A percentile compares a stretch with the other conserved stretches of the same genome.
Evolutionary conservation across 2,329 filamentous ascomycete genomes (phyloP).

Genomic region (Hirsutella rhossiliensis): DNA sequence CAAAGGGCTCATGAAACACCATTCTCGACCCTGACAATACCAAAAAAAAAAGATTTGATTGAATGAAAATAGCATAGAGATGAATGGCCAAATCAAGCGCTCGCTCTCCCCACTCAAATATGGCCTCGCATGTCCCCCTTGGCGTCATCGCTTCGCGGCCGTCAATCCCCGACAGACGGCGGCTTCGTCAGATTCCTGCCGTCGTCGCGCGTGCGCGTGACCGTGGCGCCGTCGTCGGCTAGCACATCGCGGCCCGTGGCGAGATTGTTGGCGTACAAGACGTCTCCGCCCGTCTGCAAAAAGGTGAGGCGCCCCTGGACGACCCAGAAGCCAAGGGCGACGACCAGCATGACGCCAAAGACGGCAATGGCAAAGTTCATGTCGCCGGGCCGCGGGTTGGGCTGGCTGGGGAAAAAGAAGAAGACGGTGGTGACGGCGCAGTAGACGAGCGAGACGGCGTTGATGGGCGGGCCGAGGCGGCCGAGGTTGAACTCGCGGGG

Average conservation of each 20-base stretch:
- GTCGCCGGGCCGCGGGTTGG: constrained; percentile 31
- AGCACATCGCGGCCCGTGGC: background rate
- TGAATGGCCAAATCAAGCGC: no score
- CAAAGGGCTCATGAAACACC: no score
- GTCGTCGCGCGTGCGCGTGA: no score
- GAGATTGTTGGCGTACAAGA: constrained; percentile 6
- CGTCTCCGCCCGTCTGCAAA: constrained; percentile 9
- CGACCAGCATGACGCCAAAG: constrained; percentile 40
- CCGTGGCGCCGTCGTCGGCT: no score
- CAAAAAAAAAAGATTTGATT: no score
- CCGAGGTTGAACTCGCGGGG: constrained; percentile 33
- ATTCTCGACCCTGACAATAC: no score
- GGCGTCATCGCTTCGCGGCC: no score
- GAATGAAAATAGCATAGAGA: no score
- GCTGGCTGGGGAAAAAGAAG: constrained; percentile 38
- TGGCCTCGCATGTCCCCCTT: no score
- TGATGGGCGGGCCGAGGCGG: constrained; percentile 27
- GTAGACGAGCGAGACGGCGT: constrained; percentile 38
- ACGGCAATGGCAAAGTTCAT: constrained; percentile 48
- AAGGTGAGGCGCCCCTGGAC: constrained; percentile 26
- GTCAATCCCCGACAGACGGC: no score
- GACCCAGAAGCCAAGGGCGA: constrained; percentile 38
- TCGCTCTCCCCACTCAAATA: no score
- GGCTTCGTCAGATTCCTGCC: no score
- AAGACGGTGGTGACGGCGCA: constrained; percentile 39